These are phyloP conservation scores for Fomitopsis serialis DNA, from an alignment of 768 basidiomycete genomes.

Conservation along the genomic window DNA sequence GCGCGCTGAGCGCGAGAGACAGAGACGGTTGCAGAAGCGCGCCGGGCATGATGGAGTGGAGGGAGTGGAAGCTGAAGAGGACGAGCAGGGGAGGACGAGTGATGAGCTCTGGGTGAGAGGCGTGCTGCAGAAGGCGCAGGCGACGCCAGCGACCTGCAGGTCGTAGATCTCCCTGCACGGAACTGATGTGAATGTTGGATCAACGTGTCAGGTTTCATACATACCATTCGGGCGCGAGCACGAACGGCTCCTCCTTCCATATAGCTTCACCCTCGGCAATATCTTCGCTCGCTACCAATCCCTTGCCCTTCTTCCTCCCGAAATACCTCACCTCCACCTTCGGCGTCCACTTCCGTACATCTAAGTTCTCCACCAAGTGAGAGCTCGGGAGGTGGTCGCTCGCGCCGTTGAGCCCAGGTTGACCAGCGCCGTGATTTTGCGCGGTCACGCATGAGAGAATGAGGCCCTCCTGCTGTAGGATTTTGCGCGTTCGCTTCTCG, in stretches of 20 bases:
- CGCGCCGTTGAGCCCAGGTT: conserved; percentile 4
- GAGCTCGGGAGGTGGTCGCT: conserved; percentile 45
- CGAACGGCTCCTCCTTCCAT: conserved; percentile 83
- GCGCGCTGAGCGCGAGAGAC: conserved; percentile 57
- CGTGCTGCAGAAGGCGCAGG: conserved; percentile 75
- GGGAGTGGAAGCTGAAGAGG: conserved; percentile 26
- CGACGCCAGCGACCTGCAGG: conserved; percentile 48
- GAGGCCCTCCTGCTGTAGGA: conserved; percentile 57
- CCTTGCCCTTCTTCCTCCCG: conserved; percentile 71
- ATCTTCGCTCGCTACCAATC: conserved; percentile 64
- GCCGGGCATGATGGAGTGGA: conserved; percentile 42
- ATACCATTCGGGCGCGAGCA: conserved; percentile 79
- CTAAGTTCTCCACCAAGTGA: conserved; percentile 54
- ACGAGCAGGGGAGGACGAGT: conserved; percentile 48
- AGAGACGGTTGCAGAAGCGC: conserved; percentile 79
- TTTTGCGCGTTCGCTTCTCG: conserved; percentile 75
- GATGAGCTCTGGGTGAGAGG: conserved; percentile 37
- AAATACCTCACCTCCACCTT: conserved; percentile 69
- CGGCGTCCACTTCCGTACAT: conserved; percentile 54
- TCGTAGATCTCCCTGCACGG: conserved; percentile 72
- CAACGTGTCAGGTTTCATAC: conserved; percentile 7
- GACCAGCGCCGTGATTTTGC: conserved; percentile 9
- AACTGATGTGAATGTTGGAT: not conserved
- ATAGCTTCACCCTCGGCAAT: conserved; percentile 69
- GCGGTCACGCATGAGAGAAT: conserved; percentile 22